These are phyloP conservation scores for Trichoderma lentiforme DNA, from an alignment of 2,329 filamentous ascomycete species.

Conservation along the genomic window DNA sequence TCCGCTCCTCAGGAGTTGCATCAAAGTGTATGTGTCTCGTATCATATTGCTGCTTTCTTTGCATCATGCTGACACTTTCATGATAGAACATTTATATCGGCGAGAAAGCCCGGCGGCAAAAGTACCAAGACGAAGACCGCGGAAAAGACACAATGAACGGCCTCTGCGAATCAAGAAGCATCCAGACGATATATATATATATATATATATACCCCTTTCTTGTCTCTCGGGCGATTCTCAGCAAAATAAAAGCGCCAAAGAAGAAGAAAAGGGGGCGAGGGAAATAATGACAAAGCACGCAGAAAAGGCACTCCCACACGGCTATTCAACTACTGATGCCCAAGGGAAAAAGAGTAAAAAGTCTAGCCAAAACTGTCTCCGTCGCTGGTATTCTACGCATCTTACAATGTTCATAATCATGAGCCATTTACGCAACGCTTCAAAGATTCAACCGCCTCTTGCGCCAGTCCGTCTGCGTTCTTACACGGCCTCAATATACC, in stretches of 20 bases:
- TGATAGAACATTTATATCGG: conserved; percentile 33
- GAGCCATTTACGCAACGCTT: conserved; percentile 20
- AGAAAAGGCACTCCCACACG: not conserved
- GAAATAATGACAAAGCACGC: not conserved
- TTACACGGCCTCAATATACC: conserved; percentile 72
- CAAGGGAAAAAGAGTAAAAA: not conserved
- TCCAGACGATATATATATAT: not conserved
- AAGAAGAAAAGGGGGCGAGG: not conserved
- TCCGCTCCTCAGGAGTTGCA: conserved; percentile 28
- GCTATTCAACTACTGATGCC: not conserved
- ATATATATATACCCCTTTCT: not conserved
- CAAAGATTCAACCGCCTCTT: not conserved
- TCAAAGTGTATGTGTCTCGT: conserved; percentile 36
- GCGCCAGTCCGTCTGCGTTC: not conserved
- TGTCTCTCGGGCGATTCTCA: not conserved
- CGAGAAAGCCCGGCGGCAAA: conserved; percentile 26
- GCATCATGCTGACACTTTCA: not conserved
- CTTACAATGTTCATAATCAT: conserved; percentile 11
- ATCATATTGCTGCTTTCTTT: too few species aligned
- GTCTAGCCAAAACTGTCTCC: not conserved
- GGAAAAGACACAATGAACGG: not conserved
- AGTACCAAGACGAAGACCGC: not conserved
- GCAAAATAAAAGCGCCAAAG: not conserved
- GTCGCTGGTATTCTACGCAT: conserved; percentile 6
- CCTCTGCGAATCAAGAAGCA: not conserved